phyloP scores from a whole-genome alignment of 768 basidiomycete species.

The Amanita jacksonii region DNA sequence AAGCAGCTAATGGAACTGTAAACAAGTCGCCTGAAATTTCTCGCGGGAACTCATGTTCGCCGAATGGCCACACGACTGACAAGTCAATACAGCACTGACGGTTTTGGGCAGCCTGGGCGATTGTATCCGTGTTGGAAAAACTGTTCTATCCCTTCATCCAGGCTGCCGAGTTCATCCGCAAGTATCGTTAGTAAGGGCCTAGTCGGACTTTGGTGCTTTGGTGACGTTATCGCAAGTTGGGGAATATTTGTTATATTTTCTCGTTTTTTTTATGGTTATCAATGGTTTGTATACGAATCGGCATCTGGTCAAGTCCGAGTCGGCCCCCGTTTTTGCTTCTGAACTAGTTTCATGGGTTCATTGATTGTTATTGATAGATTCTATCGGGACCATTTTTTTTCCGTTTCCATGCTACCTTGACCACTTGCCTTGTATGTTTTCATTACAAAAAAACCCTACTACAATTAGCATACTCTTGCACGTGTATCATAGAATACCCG shows the following conservation, averaged over 20 bases:
- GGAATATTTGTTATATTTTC: not conserved
- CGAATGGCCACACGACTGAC: not conserved
- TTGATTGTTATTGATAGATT: too few species aligned
- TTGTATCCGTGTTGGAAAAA: constrained; percentile 8
- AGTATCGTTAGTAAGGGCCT: constrained; percentile 5
- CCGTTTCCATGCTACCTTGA: not conserved
- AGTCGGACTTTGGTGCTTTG: not conserved
- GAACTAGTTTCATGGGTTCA: not conserved
- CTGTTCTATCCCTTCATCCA: constrained; percentile 11
- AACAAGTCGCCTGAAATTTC: not conserved
- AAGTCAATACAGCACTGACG: constrained; percentile 10
- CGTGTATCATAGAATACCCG: constrained; percentile 4
- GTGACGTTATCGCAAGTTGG: not conserved
- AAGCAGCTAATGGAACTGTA: not conserved
- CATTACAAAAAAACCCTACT: too few species aligned
- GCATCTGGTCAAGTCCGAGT: not conserved
- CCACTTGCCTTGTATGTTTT: constrained; percentile 4
- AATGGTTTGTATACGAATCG: constrained; percentile 1
- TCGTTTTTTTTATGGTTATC: not conserved
- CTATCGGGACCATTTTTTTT: not conserved
- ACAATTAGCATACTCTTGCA: constrained; percentile 4
- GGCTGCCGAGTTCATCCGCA: constrained; percentile 15
- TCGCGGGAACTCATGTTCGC: not conserved
- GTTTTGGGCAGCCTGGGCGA: constrained; percentile 12
- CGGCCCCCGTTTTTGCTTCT: not conserved